These are phyloP conservation scores for Vitis hybrid DNA, from an alignment of 177 flowering plant species.

Conservation along the genomic window DNA sequence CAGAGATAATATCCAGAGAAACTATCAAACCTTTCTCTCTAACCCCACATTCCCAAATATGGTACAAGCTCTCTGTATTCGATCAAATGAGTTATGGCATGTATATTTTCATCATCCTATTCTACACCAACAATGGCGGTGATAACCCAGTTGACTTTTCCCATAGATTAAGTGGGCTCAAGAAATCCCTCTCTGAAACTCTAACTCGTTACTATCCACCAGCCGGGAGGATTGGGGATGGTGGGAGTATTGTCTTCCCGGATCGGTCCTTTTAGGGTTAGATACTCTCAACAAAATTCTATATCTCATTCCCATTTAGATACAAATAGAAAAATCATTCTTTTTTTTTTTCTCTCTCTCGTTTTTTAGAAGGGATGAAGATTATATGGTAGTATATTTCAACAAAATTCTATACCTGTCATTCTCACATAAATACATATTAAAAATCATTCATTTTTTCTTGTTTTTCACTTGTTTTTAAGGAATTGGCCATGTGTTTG, in stretches of 20 bases:
- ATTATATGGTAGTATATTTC: too few relatives aligned
- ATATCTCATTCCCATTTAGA: too few relatives aligned
- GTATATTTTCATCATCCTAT: slow-evolving; percentile 4
- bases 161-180: slow-evolving; percentile 16
- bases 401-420: too few relatives aligned
- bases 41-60: slow-evolving; percentile 16
- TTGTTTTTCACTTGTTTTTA: too few relatives aligned
- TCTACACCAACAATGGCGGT: not conserved
- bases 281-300: too few relatives aligned
- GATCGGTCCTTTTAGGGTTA: too few relatives aligned
- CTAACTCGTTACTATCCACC: slow-evolving; percentile 37
- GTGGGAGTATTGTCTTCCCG: slow-evolving; percentile 2
- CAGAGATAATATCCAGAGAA: slow-evolving; percentile 16
- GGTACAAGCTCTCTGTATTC: slow-evolving; percentile 16
- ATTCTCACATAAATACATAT: too few relatives aligned
- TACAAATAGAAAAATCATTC: too few relatives aligned
- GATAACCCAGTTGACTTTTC: not conserved
- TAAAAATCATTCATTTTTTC: too few relatives aligned
- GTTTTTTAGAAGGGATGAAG: too few relatives aligned
- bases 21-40: slow-evolving; percentile 29
- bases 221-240: slow-evolving; percentile 29
- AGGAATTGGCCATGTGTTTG: too few relatives aligned
- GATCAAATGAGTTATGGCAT: slow-evolving; percentile 15
- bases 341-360: too few relatives aligned
- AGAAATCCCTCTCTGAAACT: slow-evolving; percentile 30